Evolutionary conservation across 768 basidiomycete genomes (phyloP), one percentile per base, ranked within the genome.

Genomic region (Suillus sp.): DNA sequence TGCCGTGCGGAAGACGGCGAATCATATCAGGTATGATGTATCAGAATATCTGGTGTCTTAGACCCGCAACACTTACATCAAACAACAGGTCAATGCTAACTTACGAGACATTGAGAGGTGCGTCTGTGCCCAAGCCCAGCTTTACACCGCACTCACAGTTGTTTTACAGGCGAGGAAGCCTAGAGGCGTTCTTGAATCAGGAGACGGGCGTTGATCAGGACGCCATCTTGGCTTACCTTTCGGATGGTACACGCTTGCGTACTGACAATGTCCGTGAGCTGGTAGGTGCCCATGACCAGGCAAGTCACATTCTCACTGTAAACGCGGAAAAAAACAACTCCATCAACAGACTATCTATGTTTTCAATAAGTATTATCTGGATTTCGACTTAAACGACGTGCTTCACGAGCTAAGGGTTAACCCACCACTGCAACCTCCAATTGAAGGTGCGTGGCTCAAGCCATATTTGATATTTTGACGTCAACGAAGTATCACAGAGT

Each of bases 311-410:
- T 53, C 22, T 43, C 27, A 37, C 43, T 22, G 16, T 40, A 53
- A 14, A 20, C 4, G 2, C 27, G 18, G 59, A 18, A 45, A 55
- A 63, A 18, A 55, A 69, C 53, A 61, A 60, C 79, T 16, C 25
- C n/a, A 30, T 43, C 25, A 18, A 47, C 30, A 85, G 92, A 81
- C 86, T 8, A 89, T 95, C 64, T 94, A 85, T 69, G 90, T 94
- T 6, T 95, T 91, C 77, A 94, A 93, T 77, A 92, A 92, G 70
- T 79, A 84, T 69, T 91, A 90, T 69, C 82, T 95, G 42, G 91
- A 92, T 66, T 79, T 86, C 50, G 86, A 89, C 57, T 61, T 90
- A 34, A 84, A 88, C 2, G 83, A 89, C 48, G 87, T 91, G 30
- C 73, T 93, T 18, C 79, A 74, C n/a, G 81, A 85, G 47, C 81